Evolutionary conservation across 768 basidiomycete genomes (phyloP), one percentile per base, ranked within the genome.

Genomic region (Collybia sp.): DNA sequence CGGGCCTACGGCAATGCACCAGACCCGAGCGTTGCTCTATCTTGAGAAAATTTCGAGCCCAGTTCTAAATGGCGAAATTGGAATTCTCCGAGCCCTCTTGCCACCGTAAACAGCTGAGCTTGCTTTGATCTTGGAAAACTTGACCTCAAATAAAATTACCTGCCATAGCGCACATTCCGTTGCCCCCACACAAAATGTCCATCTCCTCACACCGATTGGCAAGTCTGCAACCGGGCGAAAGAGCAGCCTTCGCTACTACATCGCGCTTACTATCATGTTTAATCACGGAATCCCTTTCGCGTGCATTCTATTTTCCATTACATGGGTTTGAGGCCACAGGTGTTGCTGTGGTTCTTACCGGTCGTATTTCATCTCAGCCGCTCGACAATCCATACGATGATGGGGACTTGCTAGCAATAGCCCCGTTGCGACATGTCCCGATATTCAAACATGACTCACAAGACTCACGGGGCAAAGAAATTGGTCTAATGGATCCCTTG

Each of bases 231-330:
- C 66, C 75, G 32, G 53, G 53, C 30, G 65, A 72, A 57, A 67
- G 69, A 19, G 78, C 78, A 32, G 58, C 66, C 16, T 77, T 79
- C 52, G 73, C 74, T 9, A 71, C 71, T 31, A 61, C 68, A 18
- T 64, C 76, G 12, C 74, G 80, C 19, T 56, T 82, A 3, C 51
- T 80, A n/a, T 79, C 77, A 25, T 79, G 77, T 53, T 68, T 82
- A 6, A 77, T 80, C 44, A 78, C 79, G 1, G 79, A 80, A 58
- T 78, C 77, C 6, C 64, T 80, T 9, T 66, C 72, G 11, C 63
- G 63, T 8, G 77, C 77, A 2, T 56, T 76, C 32, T 82, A 75
- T 53, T 55, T 72, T 49, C 64, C 74, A n/a, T 54, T 72, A 10
- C 43, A 57, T 12, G 60, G 56, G 1, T 53, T 65, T 2, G 60